Conservation (phyloP, 169 alveolate genomes). For the Eimeria acervulina region DNA sequence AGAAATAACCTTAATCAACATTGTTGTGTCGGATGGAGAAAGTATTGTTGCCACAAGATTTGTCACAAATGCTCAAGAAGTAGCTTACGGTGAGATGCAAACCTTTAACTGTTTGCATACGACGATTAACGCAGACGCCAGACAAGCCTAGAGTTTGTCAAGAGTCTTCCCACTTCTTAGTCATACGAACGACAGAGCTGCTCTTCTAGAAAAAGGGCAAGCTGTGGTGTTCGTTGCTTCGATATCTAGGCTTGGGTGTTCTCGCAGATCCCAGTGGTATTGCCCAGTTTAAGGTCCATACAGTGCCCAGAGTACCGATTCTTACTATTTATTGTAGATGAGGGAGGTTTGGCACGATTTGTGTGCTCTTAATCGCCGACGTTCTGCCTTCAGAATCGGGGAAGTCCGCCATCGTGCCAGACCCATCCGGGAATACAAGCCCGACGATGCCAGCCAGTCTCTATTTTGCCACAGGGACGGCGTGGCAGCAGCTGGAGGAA, state of each 20-base stretch:
- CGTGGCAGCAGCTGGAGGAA: slow-evolving; percentile 75
- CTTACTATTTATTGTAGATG: no score
- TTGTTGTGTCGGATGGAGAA: slow-evolving; percentile 81
- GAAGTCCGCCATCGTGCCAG: slow-evolving; percentile 63
- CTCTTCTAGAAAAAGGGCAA: neutral
- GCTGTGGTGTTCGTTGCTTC: neutral
- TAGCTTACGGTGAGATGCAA: slow-evolving; percentile 52
- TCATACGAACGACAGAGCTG: no score
- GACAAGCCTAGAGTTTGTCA: neutral
- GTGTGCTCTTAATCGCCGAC: neutral
- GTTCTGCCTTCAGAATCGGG: slow-evolving; percentile 46
- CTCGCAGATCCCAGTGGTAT: neutral
- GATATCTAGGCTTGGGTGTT: neutral
- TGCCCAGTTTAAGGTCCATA: neutral
- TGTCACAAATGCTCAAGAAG: slow-evolving; percentile 75
- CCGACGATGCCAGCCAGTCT: slow-evolving; percentile 81
- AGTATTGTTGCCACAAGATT: slow-evolving; percentile 79
- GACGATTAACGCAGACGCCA: neutral
- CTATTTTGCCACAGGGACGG: slow-evolving; percentile 83
- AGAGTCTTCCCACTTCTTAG: neutral
- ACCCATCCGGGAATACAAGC: slow-evolving; percentile 41
- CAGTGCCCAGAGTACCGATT: neutral
- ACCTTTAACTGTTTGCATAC: neutral
- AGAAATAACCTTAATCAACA: slow-evolving; percentile 64
- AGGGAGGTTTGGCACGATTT: neutral